These are phyloP conservation scores for Acanthochlamys bracteata DNA, from an alignment of 106 monocot genomes.

Conservation along the genomic window DNA sequence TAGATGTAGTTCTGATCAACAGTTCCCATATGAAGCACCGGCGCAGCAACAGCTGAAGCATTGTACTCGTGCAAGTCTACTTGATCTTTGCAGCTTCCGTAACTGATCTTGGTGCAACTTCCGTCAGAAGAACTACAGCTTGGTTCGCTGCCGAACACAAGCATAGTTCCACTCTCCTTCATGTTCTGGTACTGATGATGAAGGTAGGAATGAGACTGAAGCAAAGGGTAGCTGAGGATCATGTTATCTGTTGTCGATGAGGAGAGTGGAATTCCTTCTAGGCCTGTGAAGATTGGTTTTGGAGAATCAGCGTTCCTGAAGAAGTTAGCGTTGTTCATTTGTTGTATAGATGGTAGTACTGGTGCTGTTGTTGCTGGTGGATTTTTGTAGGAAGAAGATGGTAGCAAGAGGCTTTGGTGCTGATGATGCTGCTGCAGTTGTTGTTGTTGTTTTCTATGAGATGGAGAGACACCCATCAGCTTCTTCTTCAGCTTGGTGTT, in stretches of 20 bases:
- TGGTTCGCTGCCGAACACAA: conserved; percentile 30
- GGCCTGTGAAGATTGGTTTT: not conserved
- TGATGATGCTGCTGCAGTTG: conserved; percentile 12
- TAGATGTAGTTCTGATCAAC: too few relatives aligned
- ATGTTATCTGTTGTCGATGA: not conserved
- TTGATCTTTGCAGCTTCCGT: not conserved
- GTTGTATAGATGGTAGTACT: conserved; percentile 6
- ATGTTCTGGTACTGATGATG: conserved; percentile 4
- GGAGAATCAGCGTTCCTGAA: not conserved
- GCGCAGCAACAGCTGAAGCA: too few relatives aligned
- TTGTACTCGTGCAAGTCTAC: not conserved
- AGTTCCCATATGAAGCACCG: too few relatives aligned
- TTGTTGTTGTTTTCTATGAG: conserved; percentile 21
- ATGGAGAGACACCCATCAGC: conserved; percentile 25
- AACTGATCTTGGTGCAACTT: conserved; percentile 16
- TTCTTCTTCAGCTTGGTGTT: conserved; percentile 61
- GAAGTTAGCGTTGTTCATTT: not conserved
- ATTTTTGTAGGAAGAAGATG: not conserved
- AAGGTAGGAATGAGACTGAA: not conserved
- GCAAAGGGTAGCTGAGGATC: not conserved
- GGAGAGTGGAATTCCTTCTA: not conserved
- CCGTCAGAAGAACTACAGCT: conserved; percentile 37
- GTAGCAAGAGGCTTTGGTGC: not conserved
- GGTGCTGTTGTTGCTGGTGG: too few relatives aligned
- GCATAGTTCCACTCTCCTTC: conserved; percentile 16